Evolutionary conservation across 148 eudicot genomes (phyloP), one percentile per base, ranked within the genome.

Genomic region (Mesembryanthemum crystallinum): DNA sequence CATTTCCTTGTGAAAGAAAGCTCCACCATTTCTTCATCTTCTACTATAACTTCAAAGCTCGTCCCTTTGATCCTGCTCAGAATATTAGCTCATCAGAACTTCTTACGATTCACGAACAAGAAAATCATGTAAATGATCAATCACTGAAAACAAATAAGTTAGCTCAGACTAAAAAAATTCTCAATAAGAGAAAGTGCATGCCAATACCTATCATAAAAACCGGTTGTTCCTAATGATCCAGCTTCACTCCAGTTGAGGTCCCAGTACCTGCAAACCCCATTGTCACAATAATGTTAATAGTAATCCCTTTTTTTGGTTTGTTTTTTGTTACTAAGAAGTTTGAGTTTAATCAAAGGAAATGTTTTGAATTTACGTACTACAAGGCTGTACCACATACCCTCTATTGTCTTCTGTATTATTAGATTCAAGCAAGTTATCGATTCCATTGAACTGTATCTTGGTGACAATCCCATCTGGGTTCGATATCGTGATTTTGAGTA

Each of bases 1-100:
- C 99, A 96, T 74, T 83, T 82, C 83, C 89, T 91, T 60, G 83
- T 85, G 84, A 96, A 96, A 51, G 98, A 96, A 8, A 96, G 71
- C 78, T 96, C 99, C 20, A 96, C 86, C 79, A 85, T 88, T 57
- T 92, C 91, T 43, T 92, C 93, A 0, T 87, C 81, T 67, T 91
- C 82, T 62, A 81, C 76, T 64, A 89, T 78, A 45, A 92, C 87
- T 37, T 86, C 62, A 72, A 89, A 96, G n/a, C 63, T 82, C 20
- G 91, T 92, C 60, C 84, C 90, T 58, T 72, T 72, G 57, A 94
- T 87, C 82, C 98, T 94, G 85, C 86, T 77, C 8, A 51, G 39
- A 15, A 21, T 27, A 33, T 32, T 69, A 15, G 47, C 28, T 67
- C 51, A 67, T 20, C 20, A 2, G 37, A 27, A 0, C 7, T 4